Conservation (phyloP, 2,329 filamentous ascomycete species). For the Aspergillus spinulosporus region DNA sequence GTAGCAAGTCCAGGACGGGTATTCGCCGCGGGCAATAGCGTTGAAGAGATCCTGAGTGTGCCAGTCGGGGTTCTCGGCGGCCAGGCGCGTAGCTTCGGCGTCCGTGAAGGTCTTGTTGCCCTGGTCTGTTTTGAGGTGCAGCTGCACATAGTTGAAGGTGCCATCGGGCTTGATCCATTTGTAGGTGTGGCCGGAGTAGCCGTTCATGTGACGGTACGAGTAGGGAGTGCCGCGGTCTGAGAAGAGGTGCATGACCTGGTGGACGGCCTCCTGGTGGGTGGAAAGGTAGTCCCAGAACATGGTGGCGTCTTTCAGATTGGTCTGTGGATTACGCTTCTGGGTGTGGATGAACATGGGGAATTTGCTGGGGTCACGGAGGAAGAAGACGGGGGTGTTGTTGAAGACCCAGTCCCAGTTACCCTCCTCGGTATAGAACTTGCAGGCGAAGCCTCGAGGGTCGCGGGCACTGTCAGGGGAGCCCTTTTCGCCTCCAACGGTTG, state of each 20-base stretch:
- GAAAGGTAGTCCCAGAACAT: constrained; percentile 69
- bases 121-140: constrained; percentile 64
- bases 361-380: constrained; percentile 71
- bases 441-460: constrained; percentile 70
- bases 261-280: constrained; percentile 62
- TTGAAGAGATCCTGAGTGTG: constrained; percentile 65
- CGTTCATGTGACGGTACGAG: constrained; percentile 67
- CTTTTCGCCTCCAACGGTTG: constrained; percentile 72
- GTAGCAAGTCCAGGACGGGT: constrained; percentile 64
- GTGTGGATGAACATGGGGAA: constrained; percentile 74
- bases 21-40: constrained; percentile 61
- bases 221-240: constrained; percentile 66
- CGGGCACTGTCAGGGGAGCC: constrained; percentile 71
- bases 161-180: constrained; percentile 68
- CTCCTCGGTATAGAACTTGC: constrained; percentile 72
- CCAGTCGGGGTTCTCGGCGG: constrained; percentile 62
- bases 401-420: constrained; percentile 72
- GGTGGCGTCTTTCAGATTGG: constrained; percentile 67
- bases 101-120: constrained; percentile 62
- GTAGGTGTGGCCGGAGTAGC: constrained; percentile 66
- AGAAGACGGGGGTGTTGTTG: constrained; percentile 75
- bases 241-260: constrained; percentile 67
- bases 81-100: constrained; percentile 56
- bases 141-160: constrained; percentile 65
- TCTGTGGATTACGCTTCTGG: constrained; percentile 71